These are phyloP conservation scores for Waitea zeae DNA, from an alignment of 1,284 basidiomycete genomes.

Conservation along the genomic window DNA sequence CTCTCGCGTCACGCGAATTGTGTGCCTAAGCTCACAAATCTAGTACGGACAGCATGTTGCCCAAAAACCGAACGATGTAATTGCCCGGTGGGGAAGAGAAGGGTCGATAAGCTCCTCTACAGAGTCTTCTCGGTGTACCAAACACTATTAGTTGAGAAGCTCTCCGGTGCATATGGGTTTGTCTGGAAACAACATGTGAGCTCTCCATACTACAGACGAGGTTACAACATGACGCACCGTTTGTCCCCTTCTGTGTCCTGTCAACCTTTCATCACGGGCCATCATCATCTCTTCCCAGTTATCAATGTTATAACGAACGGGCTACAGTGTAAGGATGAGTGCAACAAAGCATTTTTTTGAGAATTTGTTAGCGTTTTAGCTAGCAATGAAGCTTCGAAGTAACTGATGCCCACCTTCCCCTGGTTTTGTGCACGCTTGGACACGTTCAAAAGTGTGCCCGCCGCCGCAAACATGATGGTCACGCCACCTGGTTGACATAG, in stretches of 20 bases:
- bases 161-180: conserved; percentile 52
- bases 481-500: conserved; percentile 46
- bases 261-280: conserved; percentile 74
- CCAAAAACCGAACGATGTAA: no score
- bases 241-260: conserved; percentile 79
- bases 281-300: conserved; percentile 93
- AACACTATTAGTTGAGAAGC: conserved; percentile 61
- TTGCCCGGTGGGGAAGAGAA: no score
- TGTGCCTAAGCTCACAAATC: no score
- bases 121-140: conserved; percentile 50
- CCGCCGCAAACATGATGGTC: conserved; percentile 76
- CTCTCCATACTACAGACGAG: background rate
- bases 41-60: no score
- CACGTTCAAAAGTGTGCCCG: conserved; percentile 71
- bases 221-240: conserved; percentile 37
- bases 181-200: conserved; percentile 26
- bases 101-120: conserved; percentile 5
- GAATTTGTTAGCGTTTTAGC: background rate
- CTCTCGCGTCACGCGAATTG: no score
- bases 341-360: background rate
- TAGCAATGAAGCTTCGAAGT: no score
- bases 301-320: conserved; percentile 71
- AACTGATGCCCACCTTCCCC: conserved; percentile 53
- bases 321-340: conserved; percentile 36
- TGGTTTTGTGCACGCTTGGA: conserved; percentile 70